Base-by-base conservation (phyloP, 2,329 filamentous ascomycete species). In the Diaporthe helianthi region DNA sequence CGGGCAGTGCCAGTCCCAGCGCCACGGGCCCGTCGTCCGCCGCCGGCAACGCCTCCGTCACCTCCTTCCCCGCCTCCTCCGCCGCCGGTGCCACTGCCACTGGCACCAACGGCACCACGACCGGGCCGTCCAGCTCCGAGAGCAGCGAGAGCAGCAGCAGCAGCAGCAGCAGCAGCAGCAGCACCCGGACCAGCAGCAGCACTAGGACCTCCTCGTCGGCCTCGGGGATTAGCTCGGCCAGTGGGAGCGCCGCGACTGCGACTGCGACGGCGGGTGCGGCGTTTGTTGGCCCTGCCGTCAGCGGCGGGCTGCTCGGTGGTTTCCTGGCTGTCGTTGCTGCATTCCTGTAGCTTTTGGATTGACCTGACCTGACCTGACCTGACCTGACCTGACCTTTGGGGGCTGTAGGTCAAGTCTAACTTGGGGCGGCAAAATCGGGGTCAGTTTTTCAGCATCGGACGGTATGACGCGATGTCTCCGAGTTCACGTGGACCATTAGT, bases 1-100 rank as follows among this genome's bases (percentile, higher is more conserved):
- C 55, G 22, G 69, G 68, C 22, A 49, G 69, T 26, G 22, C 66
- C 38, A 66, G 72, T 24, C 47, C 68, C n/a, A 71, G 51, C 47
- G 61, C 46, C 38, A 65, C 58, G n/a, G 66, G 60, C 17, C 13
- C 44, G 0, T 22, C 44, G 44, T 47, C 44, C 65, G 26, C 46
- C 36, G 26, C 51, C 29, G 36, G 69, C 19, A 38, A 49, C 65
- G 64, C 41, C 53, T 54, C 64, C 53, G 51, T 29, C 12, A 58
- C 65, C 33, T 51, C 58, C 10, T 49, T 53, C 71, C 44, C 51
- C 19, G 68, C 44, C 46, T 66, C 61, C 19, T 66, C 64, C 29
- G 44, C 55, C 2, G 24, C 19, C n/a, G n/a, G n/a, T 9, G n/a
- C 65, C 33, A 29, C 54, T 2, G n/a, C 46, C 19, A 47, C 49